Evolutionary conservation across 1,284 basidiomycete species (phyloP).

Genomic region (Austroboletus niveus): DNA sequence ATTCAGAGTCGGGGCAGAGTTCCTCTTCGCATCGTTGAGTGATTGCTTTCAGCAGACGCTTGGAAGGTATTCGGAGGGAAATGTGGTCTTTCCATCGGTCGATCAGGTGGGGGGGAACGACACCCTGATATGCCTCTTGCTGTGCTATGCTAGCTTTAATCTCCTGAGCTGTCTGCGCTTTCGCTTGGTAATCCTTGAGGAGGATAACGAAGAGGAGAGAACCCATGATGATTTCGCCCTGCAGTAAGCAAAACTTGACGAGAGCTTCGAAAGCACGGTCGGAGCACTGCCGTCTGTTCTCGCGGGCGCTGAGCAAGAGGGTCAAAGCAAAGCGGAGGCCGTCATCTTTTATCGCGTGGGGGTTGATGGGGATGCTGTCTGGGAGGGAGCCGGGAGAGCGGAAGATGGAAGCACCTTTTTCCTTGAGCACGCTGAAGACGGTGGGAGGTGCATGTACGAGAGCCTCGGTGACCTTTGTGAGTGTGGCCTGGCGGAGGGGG

Average conservation of each 20-base stretch:
- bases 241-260: constrained; percentile 62
- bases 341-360: constrained; percentile 31
- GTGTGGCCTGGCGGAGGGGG: constrained; percentile 43
- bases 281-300: constrained; percentile 52
- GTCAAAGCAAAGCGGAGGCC: constrained; percentile 50
- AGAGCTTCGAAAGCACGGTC: constrained; percentile 58
- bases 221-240: constrained; percentile 73
- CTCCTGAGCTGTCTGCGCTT: constrained; percentile 22
- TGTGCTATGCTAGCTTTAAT: constrained; percentile 25
- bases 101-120: constrained; percentile 10
- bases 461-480: constrained; percentile 44
- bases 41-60: constrained; percentile 28
- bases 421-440: constrained; percentile 25
- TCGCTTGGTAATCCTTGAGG: constrained; percentile 60
- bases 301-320: constrained; percentile 53
- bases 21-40: constrained; percentile 22
- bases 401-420: constrained; percentile 16
- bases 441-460: constrained; percentile 32
- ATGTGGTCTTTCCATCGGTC: constrained; percentile 23
- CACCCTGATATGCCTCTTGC: constrained; percentile 13
- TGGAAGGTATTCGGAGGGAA: constrained; percentile 19
- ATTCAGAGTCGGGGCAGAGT: constrained; percentile 13
- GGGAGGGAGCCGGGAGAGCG: constrained; percentile 7
- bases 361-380: constrained; percentile 18
- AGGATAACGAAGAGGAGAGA: constrained; percentile 65